These are phyloP conservation scores for Hyphopichia burtonii DNA, from an alignment of 1,139 yeast species.

Conservation along the genomic window DNA sequence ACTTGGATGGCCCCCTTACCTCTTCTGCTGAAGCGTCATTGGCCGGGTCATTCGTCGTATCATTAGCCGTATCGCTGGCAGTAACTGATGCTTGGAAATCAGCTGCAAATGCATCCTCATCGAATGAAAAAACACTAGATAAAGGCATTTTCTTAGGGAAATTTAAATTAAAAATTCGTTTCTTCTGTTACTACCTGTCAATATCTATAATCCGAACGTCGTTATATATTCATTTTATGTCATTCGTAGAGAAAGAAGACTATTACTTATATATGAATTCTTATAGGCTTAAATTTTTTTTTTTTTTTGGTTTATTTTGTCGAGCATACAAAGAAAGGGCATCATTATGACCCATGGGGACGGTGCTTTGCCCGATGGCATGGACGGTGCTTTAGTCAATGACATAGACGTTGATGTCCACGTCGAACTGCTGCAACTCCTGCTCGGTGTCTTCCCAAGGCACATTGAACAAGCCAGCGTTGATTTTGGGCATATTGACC, in stretches of 20 bases:
- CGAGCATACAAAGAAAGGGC: no score
- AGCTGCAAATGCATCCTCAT: constrained; percentile 17
- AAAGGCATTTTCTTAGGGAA: background rate
- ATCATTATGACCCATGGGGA: no score
- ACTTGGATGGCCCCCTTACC: no score
- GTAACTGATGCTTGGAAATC: background rate
- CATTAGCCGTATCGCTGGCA: background rate
- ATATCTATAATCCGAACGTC: no score
- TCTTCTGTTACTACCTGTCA: no score
- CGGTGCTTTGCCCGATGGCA: no score
- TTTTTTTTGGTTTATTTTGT: no score
- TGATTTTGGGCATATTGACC: constrained; percentile 71
- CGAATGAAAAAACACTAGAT: constrained; percentile 17
- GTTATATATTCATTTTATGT: background rate
- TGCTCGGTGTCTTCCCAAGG: constrained; percentile 73
- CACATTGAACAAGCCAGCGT: constrained; percentile 75
- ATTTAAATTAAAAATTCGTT: no score
- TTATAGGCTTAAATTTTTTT: no score
- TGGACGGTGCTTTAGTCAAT: constrained; percentile 4
- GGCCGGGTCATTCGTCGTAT: no score
- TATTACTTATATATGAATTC: no score
- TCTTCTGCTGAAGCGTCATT: no score
- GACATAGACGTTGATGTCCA: constrained; percentile 44
- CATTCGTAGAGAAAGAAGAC: background rate
- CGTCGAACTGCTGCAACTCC: constrained; percentile 31